Evolutionary conservation across 805 yeast genomes (phyloP), one percentile per base, ranked within the genome.

Genomic region (Saturnispora ahearnii): DNA sequence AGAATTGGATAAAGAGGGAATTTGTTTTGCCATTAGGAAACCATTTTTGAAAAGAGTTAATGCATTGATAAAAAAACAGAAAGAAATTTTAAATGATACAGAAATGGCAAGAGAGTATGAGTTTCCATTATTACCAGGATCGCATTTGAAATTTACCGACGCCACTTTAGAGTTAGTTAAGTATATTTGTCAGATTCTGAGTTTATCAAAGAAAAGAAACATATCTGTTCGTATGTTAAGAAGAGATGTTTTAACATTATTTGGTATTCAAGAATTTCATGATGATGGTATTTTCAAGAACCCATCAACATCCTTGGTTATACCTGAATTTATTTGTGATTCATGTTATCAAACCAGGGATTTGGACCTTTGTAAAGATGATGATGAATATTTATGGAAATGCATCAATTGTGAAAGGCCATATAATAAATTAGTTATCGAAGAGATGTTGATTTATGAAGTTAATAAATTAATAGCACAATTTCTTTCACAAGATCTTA

Each of bases 201-300:
- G 80, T 2, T 70, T 91, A 11, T 86, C 89, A 0, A 69, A 72
- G 42, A 75, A 76, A 44, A 69, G 90, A 46, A 76, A 73, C 44
- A 69, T 87, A 33, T 97, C 90, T 61, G 85, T 80, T 28, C 72
- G 96, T 54, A 65, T 82, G 53, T 64, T 93, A 50, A 74, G 96
- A 50, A 81, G 85, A 53, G 89, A 84, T 49, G 67, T 95, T 53
- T 71, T 93, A 34, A 73, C 76, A 2, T 64, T 85, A 5, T 78
- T 95, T 57, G 95, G 89, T 30, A 76, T 90, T 37, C 80, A 84
- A 52, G 99, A 93, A 62, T 93, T 93, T 66, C 81, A 87, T 55
- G 76, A 76, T 3, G 87, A 81, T 51, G 87, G 91, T 1, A 71
- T 70, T 15, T 90, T 89, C 65, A 66, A 63, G 38, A 80, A 88